phyloP scores from a whole-genome alignment of 1,284 basidiomycete genomes.

The Ustanciosporium gigantosporum region DNA sequence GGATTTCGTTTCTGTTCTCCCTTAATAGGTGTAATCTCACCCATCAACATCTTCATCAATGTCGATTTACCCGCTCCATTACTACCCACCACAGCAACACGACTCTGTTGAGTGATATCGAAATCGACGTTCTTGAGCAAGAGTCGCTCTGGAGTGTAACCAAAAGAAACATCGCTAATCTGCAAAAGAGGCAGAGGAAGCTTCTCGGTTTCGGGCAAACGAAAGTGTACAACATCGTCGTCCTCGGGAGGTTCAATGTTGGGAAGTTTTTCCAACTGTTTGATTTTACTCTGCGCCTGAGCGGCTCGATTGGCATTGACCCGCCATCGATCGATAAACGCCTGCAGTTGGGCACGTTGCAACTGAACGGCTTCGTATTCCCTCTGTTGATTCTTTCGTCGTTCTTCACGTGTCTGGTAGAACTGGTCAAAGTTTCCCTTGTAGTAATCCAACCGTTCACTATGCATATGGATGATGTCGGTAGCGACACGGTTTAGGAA shows the following conservation, averaged over 20 bases:
- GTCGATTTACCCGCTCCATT: conserved; percentile 70
- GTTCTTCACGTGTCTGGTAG: conserved; percentile 96
- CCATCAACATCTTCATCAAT: conserved; percentile 91
- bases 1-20: conserved; percentile 90
- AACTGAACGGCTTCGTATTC: conserved; percentile 81
- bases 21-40: conserved; percentile 77
- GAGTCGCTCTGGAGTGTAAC: conserved; percentile 79
- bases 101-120: conserved; percentile 66
- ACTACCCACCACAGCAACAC: conserved; percentile 55
- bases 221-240: conserved; percentile 75
- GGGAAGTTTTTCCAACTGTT: conserved; percentile 96
- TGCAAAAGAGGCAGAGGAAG: conserved; percentile 95
- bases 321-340: conserved; percentile 73
- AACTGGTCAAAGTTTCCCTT: conserved; percentile 98
- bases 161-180: conserved; percentile 87
- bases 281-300: conserved; percentile 95
- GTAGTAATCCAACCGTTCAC: conserved; percentile 91
- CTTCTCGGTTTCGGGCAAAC: conserved; percentile 66
- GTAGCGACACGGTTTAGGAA: conserved; percentile 97
- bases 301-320: conserved; percentile 58
- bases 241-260: conserved; percentile 87
- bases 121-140: conserved; percentile 83
- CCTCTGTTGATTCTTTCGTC: conserved; percentile 84
- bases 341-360: conserved; percentile 91
- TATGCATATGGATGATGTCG: conserved; percentile 97